Conservation (phyloP, 768 basidiomycete species). For the Trametes elegans region DNA sequence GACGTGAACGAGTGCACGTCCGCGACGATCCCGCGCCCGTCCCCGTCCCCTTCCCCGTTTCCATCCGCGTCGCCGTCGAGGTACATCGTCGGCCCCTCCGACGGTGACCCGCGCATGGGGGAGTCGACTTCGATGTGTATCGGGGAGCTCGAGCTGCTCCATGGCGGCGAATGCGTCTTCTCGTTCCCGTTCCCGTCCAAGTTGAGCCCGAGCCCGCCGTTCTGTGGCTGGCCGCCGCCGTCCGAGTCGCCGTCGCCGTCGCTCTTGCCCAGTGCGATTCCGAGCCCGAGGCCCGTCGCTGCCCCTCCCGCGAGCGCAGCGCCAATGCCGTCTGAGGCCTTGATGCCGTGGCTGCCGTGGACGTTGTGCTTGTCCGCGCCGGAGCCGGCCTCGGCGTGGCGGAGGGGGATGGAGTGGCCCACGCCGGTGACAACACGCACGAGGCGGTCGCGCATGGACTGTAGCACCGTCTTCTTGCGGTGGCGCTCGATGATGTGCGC, state of each 20-base stretch:
- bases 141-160: conserved; percentile 2
- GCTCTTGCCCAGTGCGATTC: conserved; percentile 7
- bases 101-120: conserved; percentile 6
- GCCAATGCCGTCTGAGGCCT: conserved; percentile 24
- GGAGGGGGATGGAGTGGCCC: neutral
- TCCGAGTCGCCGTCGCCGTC: neutral
- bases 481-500: conserved; percentile 17
- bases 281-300: conserved; percentile 19
- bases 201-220: neutral
- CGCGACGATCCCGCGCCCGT: conserved; percentile 22
- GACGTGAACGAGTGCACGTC: conserved; percentile 34
- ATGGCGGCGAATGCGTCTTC: neutral
- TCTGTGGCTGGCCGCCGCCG: neutral
- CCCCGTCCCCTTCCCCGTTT: too few species aligned
- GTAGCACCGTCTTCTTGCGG: conserved; percentile 11
- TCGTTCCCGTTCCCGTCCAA: too few species aligned
- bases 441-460: conserved; percentile 11
- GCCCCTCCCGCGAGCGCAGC: conserved; percentile 24
- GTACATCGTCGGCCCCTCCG: conserved; percentile 5
- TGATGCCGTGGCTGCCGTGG: conserved; percentile 8
- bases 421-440: neutral
- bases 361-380: conserved; percentile 3
- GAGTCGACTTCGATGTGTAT: neutral
- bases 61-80: too few species aligned
- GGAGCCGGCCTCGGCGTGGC: conserved; percentile 1